A percentile compares a stretch with the other conserved stretches of the same genome.
Evolutionary conservation across 2,329 filamentous ascomycete genomes (phyloP).

Genomic region (Xylariaceae sp.): DNA sequence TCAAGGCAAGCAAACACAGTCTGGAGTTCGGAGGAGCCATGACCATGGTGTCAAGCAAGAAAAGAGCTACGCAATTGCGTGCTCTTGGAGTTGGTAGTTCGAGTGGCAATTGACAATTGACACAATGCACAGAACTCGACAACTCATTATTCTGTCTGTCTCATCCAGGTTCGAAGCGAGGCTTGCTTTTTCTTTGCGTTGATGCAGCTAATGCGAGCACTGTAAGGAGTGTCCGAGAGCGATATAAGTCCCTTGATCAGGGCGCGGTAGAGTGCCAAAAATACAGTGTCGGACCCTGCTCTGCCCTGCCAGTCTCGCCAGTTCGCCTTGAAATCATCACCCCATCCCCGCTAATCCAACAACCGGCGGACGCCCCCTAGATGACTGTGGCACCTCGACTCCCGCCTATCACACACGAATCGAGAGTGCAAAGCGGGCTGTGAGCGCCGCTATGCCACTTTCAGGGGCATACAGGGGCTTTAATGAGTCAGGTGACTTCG

Average conservation of each 20-base stretch:
- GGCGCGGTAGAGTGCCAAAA: not conserved
- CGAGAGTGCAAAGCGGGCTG: slow-evolving; percentile 10
- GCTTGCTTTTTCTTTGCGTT: not conserved
- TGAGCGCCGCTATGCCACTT: slow-evolving; percentile 19
- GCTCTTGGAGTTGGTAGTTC: too few species aligned
- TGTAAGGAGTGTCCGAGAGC: not conserved
- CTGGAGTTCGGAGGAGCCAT: slow-evolving; percentile 4
- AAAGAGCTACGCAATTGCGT: not conserved
- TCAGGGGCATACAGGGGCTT: slow-evolving; percentile 5
- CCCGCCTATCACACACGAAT: slow-evolving; percentile 17
- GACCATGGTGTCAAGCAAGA: not conserved
- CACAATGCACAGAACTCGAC: too few species aligned
- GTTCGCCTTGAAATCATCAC: slow-evolving; percentile 10
- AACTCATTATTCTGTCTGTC: too few species aligned
- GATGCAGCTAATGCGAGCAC: too few species aligned
- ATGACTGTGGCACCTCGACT: slow-evolving; percentile 8
- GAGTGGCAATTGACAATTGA: too few species aligned
- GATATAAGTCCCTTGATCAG: slow-evolving; percentile 17
- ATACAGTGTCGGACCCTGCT: too few species aligned
- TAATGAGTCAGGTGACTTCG: slow-evolving; percentile 28
- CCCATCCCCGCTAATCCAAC: too few species aligned
- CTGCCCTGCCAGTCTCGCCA: slow-evolving; percentile 8
- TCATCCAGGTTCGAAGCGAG: not conserved
- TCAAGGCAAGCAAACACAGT: slow-evolving; percentile 11
- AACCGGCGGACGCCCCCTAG: not conserved